Conservation (phyloP, 768 basidiomycete species). For the Xanthoconium purpureum region DNA sequence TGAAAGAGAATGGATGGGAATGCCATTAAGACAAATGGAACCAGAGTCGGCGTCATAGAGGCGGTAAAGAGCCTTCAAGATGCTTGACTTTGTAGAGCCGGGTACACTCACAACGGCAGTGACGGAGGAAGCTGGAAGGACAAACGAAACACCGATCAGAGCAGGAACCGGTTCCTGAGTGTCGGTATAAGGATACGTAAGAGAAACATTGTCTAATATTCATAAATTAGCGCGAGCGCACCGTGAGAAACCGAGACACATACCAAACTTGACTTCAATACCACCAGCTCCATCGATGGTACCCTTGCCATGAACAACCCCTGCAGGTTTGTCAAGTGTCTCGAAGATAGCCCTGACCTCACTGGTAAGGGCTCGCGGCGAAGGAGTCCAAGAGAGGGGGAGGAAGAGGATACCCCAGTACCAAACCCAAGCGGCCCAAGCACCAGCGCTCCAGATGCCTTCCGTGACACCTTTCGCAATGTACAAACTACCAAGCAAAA, state of each 20-base stretch:
- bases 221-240: not conserved
- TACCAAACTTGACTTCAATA: slow-evolving; percentile 87
- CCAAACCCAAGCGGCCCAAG: slow-evolving; percentile 31
- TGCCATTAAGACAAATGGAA: slow-evolving; percentile 78
- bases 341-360: slow-evolving; percentile 77
- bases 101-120: slow-evolving; percentile 89
- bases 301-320: slow-evolving; percentile 80
- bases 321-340: slow-evolving; percentile 76
- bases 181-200: slow-evolving; percentile 66
- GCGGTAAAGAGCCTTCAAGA: slow-evolving; percentile 83
- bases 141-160: slow-evolving; percentile 79
- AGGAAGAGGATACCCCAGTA: slow-evolving; percentile 33
- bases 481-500: slow-evolving; percentile 61
- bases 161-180: slow-evolving; percentile 53
- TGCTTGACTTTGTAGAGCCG: slow-evolving; percentile 80
- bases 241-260: slow-evolving; percentile 15
- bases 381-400: slow-evolving; percentile 27
- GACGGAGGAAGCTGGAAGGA: slow-evolving; percentile 78
- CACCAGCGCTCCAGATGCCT: slow-evolving; percentile 27
- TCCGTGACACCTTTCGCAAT: slow-evolving; percentile 29
- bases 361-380: slow-evolving; percentile 74
- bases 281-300: slow-evolving; percentile 66
- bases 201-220: slow-evolving; percentile 70
- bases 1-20: slow-evolving; percentile 85
- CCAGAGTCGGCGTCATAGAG: slow-evolving; percentile 89